These are phyloP conservation scores for Calonectria pteridis DNA, from an alignment of 2,329 filamentous ascomycete genomes.

Conservation along the genomic window DNA sequence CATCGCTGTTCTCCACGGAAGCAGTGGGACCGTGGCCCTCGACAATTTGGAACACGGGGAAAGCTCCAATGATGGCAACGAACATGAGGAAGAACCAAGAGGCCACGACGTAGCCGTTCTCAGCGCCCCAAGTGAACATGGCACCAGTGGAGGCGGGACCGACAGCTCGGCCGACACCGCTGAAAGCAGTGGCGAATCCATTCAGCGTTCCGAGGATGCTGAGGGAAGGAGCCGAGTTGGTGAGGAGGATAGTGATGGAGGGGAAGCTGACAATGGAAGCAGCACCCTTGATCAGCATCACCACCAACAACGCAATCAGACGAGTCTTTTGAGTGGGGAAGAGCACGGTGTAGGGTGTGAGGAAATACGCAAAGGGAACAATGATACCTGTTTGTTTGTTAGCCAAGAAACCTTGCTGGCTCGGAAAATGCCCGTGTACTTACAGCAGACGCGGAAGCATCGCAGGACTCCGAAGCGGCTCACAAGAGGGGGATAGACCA, in stretches of 20 bases:
- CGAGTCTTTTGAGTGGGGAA: conserved; percentile 62
- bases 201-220: conserved; percentile 87
- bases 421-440: conserved; percentile 31
- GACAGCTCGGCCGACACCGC: conserved; percentile 81
- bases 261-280: conserved; percentile 89
- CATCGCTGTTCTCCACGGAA: conserved; percentile 50
- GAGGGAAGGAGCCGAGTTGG: conserved; percentile 84
- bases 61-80: conserved; percentile 72
- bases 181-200: conserved; percentile 87
- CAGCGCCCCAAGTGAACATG: conserved; percentile 81
- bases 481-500: conserved; percentile 84
- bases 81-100: conserved; percentile 84
- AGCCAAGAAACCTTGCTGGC: background rate
- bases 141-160: conserved; percentile 82
- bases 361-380: conserved; percentile 81
- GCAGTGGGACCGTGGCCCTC: conserved; percentile 77
- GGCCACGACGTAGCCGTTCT: conserved; percentile 79
- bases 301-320: conserved; percentile 70
- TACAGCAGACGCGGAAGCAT: conserved; percentile 76
- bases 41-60: conserved; percentile 80
- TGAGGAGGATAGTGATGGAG: conserved; percentile 89
- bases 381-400: conserved; percentile 61
- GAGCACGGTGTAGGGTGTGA: conserved; percentile 86
- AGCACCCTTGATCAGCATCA: conserved; percentile 82
- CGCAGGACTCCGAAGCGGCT: conserved; percentile 78